These are phyloP conservation scores for Chaetomium globosum DNA, from an alignment of 2,329 filamentous ascomycete species.

Conservation along the genomic window DNA sequence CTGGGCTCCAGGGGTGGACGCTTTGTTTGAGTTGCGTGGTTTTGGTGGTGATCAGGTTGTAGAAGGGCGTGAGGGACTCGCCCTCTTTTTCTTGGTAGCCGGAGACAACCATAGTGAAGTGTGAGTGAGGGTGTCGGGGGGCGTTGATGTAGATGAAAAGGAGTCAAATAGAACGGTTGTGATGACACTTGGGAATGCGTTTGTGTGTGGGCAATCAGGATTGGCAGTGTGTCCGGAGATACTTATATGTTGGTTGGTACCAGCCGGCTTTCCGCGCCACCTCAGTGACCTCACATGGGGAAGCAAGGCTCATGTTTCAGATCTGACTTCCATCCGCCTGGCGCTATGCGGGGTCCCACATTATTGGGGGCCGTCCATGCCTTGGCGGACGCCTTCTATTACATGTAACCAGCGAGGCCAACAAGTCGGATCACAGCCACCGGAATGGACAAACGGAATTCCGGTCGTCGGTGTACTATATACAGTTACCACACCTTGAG, in stretches of 20 bases:
- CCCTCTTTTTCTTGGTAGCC: constrained; percentile 12
- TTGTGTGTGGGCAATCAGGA: no score
- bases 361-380: no score
- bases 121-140: not conserved
- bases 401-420: not conserved
- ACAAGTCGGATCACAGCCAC: not conserved
- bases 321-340: not conserved
- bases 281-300: not conserved
- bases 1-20: not conserved
- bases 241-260: no score
- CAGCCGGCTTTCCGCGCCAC: no score
- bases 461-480: not conserved
- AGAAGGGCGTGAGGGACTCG: not conserved
- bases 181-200: not conserved
- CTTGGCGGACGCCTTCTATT: no score
- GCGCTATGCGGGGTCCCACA: no score
- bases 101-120: not conserved
- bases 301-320: not conserved
- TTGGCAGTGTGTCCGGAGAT: no score
- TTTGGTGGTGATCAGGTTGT: constrained; percentile 2
- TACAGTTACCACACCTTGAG: not conserved
- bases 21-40: not conserved
- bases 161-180: not conserved
- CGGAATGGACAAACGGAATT: not conserved
- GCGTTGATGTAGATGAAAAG: not conserved